These are phyloP conservation scores for Saussurea involucrata DNA, from an alignment of 129 eudicot species.

Conservation along the genomic window DNA sequence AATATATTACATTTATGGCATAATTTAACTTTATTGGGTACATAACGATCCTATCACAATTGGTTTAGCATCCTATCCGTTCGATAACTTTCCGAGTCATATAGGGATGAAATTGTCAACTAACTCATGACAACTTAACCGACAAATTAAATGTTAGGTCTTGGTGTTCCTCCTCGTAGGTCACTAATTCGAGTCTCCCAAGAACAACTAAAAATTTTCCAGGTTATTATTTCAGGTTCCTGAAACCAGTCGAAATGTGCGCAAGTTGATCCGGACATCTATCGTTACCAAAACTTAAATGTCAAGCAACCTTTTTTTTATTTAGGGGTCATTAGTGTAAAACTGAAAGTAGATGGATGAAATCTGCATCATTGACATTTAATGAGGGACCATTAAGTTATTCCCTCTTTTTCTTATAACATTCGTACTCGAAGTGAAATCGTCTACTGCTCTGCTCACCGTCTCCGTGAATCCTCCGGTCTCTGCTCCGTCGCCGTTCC, in stretches of 20 bases:
- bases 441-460: not conserved
- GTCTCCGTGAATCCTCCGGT: not conserved
- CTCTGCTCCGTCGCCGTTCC: not conserved
- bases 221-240: not conserved
- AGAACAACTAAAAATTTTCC: no score
- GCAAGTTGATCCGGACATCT: not conserved
- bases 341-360: not conserved
- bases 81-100: not conserved
- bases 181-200: not conserved
- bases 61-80: not conserved
- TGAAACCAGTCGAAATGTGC: not conserved
- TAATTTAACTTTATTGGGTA: not conserved
- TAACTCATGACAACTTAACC: not conserved
- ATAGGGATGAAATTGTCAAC: not conserved
- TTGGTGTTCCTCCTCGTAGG: not conserved
- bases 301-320: not conserved
- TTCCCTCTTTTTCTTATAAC: not conserved
- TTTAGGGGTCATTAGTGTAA: not conserved
- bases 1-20: not conserved
- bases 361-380: not conserved
- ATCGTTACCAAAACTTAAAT: not conserved
- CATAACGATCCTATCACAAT: not conserved
- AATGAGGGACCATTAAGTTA: slow-evolving; percentile 3
- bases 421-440: no score
- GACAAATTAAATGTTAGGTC: not conserved